Conservation (phyloP, 768 basidiomycete species). For the Tulasnella sp. region DNA sequence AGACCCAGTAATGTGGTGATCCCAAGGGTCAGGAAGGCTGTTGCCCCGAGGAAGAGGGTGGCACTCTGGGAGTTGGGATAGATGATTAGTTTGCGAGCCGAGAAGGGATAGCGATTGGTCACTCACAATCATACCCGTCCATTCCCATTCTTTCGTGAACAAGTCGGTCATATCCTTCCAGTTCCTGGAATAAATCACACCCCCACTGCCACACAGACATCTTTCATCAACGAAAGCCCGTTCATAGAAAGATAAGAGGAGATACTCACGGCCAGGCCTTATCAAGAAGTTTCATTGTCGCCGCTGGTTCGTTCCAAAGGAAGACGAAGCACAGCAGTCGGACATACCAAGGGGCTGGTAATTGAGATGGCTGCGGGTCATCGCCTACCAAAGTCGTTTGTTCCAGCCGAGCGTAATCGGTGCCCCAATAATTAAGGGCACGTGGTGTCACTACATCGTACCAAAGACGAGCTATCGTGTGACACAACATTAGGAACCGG, state of each 20-base stretch:
- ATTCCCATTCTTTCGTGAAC: constrained; percentile 5
- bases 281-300: not conserved
- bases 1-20: not conserved
- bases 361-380: not conserved
- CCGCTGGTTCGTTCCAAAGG: constrained; percentile 8
- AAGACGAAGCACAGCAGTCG: not conserved
- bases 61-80: not conserved
- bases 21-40: not conserved
- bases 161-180: not conserved
- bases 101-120: not conserved
- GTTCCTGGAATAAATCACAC: not conserved
- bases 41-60: not conserved
- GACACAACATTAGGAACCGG: no score
- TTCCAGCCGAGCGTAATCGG: constrained; percentile 2
- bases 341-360: not conserved
- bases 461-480: not conserved
- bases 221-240: not conserved
- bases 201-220: not conserved
- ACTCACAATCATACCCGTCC: not conserved
- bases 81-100: not conserved
- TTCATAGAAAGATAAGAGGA: not conserved
- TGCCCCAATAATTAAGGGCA: not conserved
- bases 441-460: not conserved
- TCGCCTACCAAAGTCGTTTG: not conserved
- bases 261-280: constrained; percentile 3